Conservation (phyloP, 1,139 yeast species). For the Meyerozyma athensensis region DNA sequence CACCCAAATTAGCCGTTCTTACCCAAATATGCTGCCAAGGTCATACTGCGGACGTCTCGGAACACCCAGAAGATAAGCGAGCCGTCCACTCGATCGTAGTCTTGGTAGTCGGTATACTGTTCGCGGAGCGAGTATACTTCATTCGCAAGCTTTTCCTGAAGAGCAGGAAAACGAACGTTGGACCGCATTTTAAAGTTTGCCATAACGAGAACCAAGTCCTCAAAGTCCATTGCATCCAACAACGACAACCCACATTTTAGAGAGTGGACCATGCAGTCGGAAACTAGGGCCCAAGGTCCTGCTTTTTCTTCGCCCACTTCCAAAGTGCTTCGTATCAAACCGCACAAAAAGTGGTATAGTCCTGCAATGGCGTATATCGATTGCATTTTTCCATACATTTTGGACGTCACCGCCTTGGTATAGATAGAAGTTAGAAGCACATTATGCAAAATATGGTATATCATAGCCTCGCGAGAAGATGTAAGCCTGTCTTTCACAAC, state of each 20-base stretch:
- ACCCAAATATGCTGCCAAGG: background rate
- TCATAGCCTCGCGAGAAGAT: background rate
- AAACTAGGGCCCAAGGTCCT: background rate
- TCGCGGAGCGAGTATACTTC: background rate
- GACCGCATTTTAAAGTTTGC: background rate
- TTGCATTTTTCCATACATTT: background rate
- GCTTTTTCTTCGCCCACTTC: background rate
- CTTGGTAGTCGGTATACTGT: background rate
- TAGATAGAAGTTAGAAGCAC: background rate
- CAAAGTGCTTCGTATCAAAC: background rate
- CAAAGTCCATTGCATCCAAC: constrained; percentile 1
- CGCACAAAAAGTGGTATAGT: constrained; percentile 1
- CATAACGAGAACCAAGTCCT: background rate
- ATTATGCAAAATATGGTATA: constrained; percentile 1
- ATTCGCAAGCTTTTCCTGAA: background rate
- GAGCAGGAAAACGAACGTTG: background rate
- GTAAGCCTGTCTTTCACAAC: constrained; percentile 1
- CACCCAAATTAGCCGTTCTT: background rate
- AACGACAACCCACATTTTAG: background rate
- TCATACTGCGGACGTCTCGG: constrained; percentile 3
- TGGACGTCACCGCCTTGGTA: background rate
- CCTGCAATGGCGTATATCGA: constrained; percentile 1
- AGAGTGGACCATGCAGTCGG: background rate
- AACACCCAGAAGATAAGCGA: constrained; percentile 2
- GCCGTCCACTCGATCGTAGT: background rate